Evolutionary conservation across 1,139 yeast species (phyloP).

Genomic region (Zygosaccharomyces sapae): DNA sequence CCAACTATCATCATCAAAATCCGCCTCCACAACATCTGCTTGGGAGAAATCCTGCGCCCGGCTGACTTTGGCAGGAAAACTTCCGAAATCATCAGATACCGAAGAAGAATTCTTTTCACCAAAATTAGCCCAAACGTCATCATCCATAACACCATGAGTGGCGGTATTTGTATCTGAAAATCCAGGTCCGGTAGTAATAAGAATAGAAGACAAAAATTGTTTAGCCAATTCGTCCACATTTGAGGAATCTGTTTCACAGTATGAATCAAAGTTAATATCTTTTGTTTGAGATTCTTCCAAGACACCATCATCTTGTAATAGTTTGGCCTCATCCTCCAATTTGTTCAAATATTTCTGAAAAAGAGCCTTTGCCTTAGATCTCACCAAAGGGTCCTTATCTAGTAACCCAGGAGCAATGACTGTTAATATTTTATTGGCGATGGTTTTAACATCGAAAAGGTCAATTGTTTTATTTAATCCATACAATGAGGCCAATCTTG

Average conservation of each 20-base stretch:
- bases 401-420: conserved; percentile 79
- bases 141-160: conserved; percentile 5
- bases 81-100: conserved; percentile 4
- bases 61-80: conserved; percentile 2
- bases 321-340: conserved; percentile 59
- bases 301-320: conserved; percentile 47
- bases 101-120: conserved; percentile 7
- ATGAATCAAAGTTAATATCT: conserved; percentile 26
- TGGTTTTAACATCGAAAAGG: conserved; percentile 67
- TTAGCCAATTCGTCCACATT: conserved; percentile 20
- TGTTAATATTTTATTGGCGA: conserved; percentile 78
- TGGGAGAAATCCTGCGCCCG: background rate
- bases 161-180: conserved; percentile 7
- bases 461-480: conserved; percentile 67
- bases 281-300: conserved; percentile 27
- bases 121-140: conserved; percentile 24
- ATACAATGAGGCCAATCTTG: conserved; percentile 71
- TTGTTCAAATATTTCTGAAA: conserved; percentile 62
- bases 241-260: conserved; percentile 17
- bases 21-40: background rate
- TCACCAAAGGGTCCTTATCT: conserved; percentile 66
- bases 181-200: conserved; percentile 18
- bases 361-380: conserved; percentile 65
- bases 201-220: conserved; percentile 31
- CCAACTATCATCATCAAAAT: conserved; percentile 12